Conservation (phyloP, 1,284 basidiomycete species). For the Ceratobasidium sp. region DNA sequence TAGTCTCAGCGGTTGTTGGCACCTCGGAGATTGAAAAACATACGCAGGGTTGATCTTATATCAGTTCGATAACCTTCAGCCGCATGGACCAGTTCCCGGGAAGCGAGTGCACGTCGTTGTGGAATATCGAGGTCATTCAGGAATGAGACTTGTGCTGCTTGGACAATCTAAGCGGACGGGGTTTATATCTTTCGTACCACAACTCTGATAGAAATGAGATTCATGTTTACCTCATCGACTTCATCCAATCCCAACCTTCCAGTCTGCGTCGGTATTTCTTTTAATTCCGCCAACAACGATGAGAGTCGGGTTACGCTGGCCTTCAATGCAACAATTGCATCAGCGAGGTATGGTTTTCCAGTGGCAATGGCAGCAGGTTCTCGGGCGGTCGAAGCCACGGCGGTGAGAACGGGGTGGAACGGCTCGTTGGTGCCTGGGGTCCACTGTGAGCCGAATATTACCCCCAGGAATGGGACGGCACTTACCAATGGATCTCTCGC, state of each 20-base stretch:
- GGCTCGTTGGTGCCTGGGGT: conserved; percentile 29
- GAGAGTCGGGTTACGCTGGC: conserved; percentile 65
- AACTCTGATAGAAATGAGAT: not conserved
- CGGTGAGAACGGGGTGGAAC: conserved; percentile 38
- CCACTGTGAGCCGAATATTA: not conserved
- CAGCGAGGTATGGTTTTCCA: conserved; percentile 72
- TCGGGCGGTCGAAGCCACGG: conserved; percentile 28
- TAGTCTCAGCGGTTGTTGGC: conserved; percentile 19
- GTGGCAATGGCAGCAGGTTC: conserved; percentile 43
- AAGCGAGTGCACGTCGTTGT: conserved; percentile 68
- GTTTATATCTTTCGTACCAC: not conserved
- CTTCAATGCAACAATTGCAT: conserved; percentile 71
- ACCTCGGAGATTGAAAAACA: conserved; percentile 52
- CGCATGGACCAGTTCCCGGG: conserved; percentile 63
- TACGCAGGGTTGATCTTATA: conserved; percentile 58
- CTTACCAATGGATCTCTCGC: conserved; percentile 38
- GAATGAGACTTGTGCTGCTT: conserved; percentile 60
- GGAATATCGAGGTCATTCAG: conserved; percentile 68
- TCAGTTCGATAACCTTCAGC: conserved; percentile 55
- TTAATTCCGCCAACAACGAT: conserved; percentile 61
- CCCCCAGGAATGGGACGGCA: not conserved
- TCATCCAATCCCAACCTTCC: conserved; percentile 73
- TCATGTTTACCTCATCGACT: conserved; percentile 64
- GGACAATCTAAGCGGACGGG: conserved; percentile 57
- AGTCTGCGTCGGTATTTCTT: conserved; percentile 63